Conservation (phyloP, 495 filamentous ascomycete genomes). For the Hypoxylon lenormandii region DNA sequence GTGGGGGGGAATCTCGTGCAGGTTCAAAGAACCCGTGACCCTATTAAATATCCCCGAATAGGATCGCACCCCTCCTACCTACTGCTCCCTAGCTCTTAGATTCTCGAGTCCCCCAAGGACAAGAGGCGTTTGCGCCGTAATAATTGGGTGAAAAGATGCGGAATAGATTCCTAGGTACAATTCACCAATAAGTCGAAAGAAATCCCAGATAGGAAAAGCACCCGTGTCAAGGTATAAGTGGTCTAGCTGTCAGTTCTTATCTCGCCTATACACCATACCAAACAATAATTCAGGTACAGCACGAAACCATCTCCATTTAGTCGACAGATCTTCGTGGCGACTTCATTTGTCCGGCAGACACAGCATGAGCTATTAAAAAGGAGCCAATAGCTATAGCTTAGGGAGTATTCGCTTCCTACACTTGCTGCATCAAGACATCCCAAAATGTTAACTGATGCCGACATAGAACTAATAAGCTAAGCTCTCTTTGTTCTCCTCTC, state of each 20-base stretch:
- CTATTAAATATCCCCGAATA: constrained; percentile 18
- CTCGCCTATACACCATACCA: constrained; percentile 12
- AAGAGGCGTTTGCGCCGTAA: neutral
- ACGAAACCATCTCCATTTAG: neutral
- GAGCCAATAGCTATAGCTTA: constrained; percentile 13
- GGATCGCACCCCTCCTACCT: no score
- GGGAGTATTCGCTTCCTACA: constrained; percentile 13
- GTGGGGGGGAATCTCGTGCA: constrained; percentile 14
- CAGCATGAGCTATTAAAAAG: constrained; percentile 10
- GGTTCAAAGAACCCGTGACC: constrained; percentile 35
- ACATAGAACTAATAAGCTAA: neutral
- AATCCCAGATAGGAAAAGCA: constrained; percentile 2
- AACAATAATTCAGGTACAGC: neutral
- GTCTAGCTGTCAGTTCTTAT: constrained; percentile 15
- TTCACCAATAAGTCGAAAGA: neutral
- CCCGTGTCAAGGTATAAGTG: constrained; percentile 41
- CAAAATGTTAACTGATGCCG: constrained; percentile 3
- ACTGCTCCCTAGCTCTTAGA: neutral
- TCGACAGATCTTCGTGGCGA: neutral
- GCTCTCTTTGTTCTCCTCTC: neutral
- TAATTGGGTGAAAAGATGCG: neutral
- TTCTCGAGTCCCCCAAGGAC: neutral
- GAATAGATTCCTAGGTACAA: no score
- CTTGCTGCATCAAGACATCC: constrained; percentile 2
- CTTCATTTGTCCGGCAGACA: constrained; percentile 2